phyloP scores from a whole-genome alignment of 306 rosid species.

The Vicia faba region DNA sequence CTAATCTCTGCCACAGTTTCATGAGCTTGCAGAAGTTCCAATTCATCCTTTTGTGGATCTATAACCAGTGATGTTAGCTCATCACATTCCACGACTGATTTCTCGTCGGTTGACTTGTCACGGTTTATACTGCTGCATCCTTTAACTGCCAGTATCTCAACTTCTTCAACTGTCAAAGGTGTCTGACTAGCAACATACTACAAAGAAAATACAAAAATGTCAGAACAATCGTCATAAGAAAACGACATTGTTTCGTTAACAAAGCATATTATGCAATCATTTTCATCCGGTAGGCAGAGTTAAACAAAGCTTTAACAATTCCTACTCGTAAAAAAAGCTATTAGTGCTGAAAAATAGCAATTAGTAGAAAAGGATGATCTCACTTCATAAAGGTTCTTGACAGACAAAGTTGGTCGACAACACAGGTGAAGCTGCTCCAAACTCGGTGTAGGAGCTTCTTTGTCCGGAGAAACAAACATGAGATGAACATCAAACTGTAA shows the following conservation, averaged over 20 bases:
- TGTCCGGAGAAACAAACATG: slow-evolving; percentile 72
- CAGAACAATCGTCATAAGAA: slow-evolving; percentile 16
- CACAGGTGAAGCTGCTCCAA: slow-evolving; percentile 81
- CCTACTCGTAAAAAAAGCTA: not conserved
- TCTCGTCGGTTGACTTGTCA: slow-evolving; percentile 41
- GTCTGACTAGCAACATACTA: slow-evolving; percentile 72
- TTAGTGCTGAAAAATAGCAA: slow-evolving; percentile 19
- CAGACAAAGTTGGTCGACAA: slow-evolving; percentile 79
- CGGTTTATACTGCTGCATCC: slow-evolving; percentile 36
- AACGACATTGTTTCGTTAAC: slow-evolving; percentile 16
- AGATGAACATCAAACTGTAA: slow-evolving; percentile 81
- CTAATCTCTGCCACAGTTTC: slow-evolving; percentile 70
- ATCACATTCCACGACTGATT: slow-evolving; percentile 15
- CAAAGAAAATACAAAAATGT: slow-evolving; percentile 34
- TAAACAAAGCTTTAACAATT: not conserved
- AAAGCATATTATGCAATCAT: slow-evolving; percentile 7
- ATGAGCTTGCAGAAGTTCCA: slow-evolving; percentile 65
- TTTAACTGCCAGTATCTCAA: slow-evolving; percentile 71
- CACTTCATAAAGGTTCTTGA: slow-evolving; percentile 73
- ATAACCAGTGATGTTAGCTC: slow-evolving; percentile 42
- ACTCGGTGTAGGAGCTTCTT: slow-evolving; percentile 53
- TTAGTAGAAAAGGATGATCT: slow-evolving; percentile 43
- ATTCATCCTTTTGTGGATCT: slow-evolving; percentile 61
- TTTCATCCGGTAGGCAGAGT: not conserved
- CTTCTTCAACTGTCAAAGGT: slow-evolving; percentile 61